These are phyloP conservation scores for Mucor mucedo DNA, from an alignment of 371 early-diverging fungal species.

Conservation along the genomic window DNA sequence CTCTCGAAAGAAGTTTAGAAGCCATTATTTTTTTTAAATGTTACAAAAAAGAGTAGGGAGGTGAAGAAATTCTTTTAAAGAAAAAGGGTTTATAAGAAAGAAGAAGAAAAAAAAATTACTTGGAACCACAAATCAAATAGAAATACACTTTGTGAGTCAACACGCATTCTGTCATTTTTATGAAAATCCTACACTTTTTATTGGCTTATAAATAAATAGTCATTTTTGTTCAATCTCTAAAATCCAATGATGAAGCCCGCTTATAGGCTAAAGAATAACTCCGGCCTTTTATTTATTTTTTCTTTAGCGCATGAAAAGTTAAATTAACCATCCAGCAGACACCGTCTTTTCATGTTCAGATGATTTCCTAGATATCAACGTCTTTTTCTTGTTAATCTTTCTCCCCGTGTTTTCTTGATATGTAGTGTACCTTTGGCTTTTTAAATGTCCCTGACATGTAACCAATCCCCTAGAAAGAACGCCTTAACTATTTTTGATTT, in stretches of 20 bases:
- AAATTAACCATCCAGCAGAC: slow-evolving; percentile 29
- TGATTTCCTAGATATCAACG: slow-evolving; percentile 41
- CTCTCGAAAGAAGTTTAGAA: slow-evolving; percentile 43
- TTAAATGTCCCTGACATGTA: slow-evolving; percentile 46
- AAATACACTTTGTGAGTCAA: slow-evolving; percentile 7
- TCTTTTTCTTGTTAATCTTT: slow-evolving; percentile 19
- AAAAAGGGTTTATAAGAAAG: slow-evolving; percentile 11
- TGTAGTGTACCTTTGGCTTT: slow-evolving; percentile 34
- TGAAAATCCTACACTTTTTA: slow-evolving; percentile 12
- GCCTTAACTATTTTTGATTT: not conserved
- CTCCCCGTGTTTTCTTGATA: not conserved
- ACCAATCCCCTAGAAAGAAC: slow-evolving; percentile 46
- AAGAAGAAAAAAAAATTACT: slow-evolving; percentile 15
- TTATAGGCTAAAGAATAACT: not conserved
- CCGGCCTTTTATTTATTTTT: too few relatives aligned
- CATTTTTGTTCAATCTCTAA: slow-evolving; percentile 14
- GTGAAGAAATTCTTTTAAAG: not conserved
- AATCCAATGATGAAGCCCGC: not conserved
- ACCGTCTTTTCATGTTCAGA: slow-evolving; percentile 6
- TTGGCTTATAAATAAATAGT: slow-evolving; percentile 16
- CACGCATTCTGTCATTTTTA: slow-evolving; percentile 1
- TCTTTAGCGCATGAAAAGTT: too few relatives aligned
- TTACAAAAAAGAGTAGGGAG: slow-evolving; percentile 9
- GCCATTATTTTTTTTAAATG: slow-evolving; percentile 31
- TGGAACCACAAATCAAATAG: slow-evolving; percentile 12